phyloP scores from a whole-genome alignment of 2,329 filamentous ascomycete species.

The Cladosporium oxysporum region DNA sequence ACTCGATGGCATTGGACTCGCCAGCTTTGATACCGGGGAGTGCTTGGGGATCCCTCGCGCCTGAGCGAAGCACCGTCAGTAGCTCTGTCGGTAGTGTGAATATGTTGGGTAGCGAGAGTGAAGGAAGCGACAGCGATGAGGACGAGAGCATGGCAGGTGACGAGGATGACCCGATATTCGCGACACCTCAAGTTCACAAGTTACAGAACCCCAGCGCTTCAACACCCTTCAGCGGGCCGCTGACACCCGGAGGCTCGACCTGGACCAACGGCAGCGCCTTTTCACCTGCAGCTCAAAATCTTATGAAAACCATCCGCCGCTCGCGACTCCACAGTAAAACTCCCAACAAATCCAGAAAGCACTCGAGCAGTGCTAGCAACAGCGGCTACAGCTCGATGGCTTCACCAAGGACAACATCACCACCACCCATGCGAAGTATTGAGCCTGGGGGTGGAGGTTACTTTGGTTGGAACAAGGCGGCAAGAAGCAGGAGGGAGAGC shows the following conservation, averaged over 20 bases:
- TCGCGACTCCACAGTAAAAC: constrained; percentile 57
- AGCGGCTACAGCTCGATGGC: constrained; percentile 69
- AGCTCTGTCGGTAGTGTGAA: constrained; percentile 81
- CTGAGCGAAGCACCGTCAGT: constrained; percentile 71
- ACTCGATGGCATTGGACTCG: constrained; percentile 57
- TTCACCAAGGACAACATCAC: constrained; percentile 73
- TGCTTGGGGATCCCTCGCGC: constrained; percentile 34
- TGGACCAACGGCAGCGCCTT: constrained; percentile 51
- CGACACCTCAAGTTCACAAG: constrained; percentile 76
- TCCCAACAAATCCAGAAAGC: constrained; percentile 58
- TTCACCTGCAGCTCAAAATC: constrained; percentile 71
- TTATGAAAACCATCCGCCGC: constrained; percentile 80
- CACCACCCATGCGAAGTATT: constrained; percentile 62
- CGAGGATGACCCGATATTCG: constrained; percentile 70
- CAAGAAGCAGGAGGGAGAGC: constrained; percentile 71
- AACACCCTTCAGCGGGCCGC: constrained; percentile 46
- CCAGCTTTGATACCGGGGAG: constrained; percentile 56
- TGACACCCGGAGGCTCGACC: constrained; percentile 49
- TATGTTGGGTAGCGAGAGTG: constrained; percentile 77
- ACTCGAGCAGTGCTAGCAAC: constrained; percentile 62
- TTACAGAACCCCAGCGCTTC: constrained; percentile 51
- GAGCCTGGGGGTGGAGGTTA: constrained; percentile 50
- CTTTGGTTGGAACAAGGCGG: constrained; percentile 38
- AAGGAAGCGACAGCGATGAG: constrained; percentile 66
- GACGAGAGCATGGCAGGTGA: constrained; percentile 52